Evolutionary conservation across 1,284 basidiomycete genomes (phyloP).

Genomic region (Chalciporus sp.): DNA sequence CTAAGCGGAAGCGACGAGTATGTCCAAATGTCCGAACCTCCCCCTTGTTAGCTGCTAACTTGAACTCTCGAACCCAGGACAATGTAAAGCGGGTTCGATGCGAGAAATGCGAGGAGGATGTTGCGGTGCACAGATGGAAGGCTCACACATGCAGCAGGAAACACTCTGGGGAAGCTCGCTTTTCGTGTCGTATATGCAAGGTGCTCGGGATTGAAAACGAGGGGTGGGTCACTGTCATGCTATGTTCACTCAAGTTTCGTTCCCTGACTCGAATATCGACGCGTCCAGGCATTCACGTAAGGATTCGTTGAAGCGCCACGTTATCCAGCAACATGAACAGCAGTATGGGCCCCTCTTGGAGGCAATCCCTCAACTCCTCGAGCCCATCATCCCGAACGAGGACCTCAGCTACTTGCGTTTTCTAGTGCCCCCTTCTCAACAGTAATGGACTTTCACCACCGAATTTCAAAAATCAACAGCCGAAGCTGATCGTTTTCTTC

Average conservation of each 20-base stretch:
- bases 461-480: not conserved
- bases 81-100: not conserved
- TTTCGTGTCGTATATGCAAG: not conserved
- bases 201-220: not conserved
- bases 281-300: not conserved
- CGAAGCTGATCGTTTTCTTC: not conserved
- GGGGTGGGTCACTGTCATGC: not conserved
- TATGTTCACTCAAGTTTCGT: too few relatives aligned
- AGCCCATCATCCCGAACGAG: not conserved
- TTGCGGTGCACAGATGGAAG: not conserved
- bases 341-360: not conserved
- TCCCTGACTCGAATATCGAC: not conserved
- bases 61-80: not conserved
- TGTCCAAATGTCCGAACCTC: not conserved
- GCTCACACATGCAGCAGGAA: not conserved
- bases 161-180: not conserved
- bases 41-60: not conserved
- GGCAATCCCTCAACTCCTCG: not conserved
- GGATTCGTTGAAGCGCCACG: conserved; percentile 2
- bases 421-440: not conserved
- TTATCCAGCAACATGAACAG: not conserved
- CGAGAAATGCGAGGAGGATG: not conserved
- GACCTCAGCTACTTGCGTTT: not conserved
- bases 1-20: not conserved
- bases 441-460: not conserved